These are phyloP conservation scores for Arthrocladium fulminans DNA, from an alignment of 2,329 filamentous ascomycete genomes.

Conservation along the genomic window DNA sequence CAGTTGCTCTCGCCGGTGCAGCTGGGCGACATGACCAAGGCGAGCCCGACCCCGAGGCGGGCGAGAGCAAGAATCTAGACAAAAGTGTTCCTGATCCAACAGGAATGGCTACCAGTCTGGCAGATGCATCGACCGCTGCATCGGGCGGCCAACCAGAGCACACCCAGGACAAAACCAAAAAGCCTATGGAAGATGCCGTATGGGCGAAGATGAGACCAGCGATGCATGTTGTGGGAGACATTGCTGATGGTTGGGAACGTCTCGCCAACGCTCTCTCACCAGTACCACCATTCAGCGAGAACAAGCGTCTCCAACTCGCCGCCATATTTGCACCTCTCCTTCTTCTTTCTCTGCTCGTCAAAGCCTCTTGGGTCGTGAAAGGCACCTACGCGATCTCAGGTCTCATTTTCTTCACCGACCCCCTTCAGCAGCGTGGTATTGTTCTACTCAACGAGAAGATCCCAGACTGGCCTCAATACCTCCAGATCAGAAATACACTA, in stretches of 20 bases:
- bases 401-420: slow-evolving; percentile 71
- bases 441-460: slow-evolving; percentile 41
- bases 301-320: slow-evolving; percentile 49
- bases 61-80: slow-evolving; percentile 36
- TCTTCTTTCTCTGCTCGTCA: slow-evolving; percentile 45
- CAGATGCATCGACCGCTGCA: slow-evolving; percentile 46
- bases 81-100: slow-evolving; percentile 53
- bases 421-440: slow-evolving; percentile 55
- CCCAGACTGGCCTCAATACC: slow-evolving; percentile 65
- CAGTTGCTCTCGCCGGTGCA: slow-evolving; percentile 64
- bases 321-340: slow-evolving; percentile 45
- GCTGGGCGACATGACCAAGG: slow-evolving; percentile 66
- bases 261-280: slow-evolving; percentile 55
- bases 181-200: slow-evolving; percentile 66
- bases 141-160: slow-evolving; percentile 42
- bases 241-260: slow-evolving; percentile 55
- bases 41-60: slow-evolving; percentile 41
- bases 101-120: slow-evolving; percentile 44
- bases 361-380: slow-evolving; percentile 56
- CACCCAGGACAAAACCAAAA: slow-evolving; percentile 65
- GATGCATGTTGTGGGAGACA: slow-evolving; percentile 57
- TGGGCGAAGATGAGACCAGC: slow-evolving; percentile 66
- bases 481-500: slow-evolving; percentile 63
- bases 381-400: slow-evolving; percentile 58
- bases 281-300: slow-evolving; percentile 51